Base-by-base conservation (phyloP, 106 monocot species). In the Dendrobium catenatum region DNA sequence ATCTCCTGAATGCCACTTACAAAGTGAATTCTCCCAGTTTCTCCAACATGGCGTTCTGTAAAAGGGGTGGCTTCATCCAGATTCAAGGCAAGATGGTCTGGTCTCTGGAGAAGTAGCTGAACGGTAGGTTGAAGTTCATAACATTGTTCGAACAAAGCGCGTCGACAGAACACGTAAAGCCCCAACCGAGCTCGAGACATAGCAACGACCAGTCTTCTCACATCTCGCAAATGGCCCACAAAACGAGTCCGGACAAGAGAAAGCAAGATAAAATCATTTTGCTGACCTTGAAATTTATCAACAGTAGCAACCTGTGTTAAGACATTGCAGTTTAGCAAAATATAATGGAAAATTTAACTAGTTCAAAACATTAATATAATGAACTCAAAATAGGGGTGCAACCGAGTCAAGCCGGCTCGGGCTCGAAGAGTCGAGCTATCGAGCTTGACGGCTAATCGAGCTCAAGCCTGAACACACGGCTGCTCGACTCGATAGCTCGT, bases 221-320 rank as follows among this genome's bases (percentile, higher is more conserved):
- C 99, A 88, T 99, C 99, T 80, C 99, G 88, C 5, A 99, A 88
- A 68, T 99, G 99, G 3, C 99, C 99, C 17, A 99, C 99, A 88
- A 95, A 99, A 42, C 93, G 93, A 27, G 99, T 95, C 7, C 95
- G 93, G 67, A 99, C 99, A 74, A 99, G 91, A 29, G 99, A 99
- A 13, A 99, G 84, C 26, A 99, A 76, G 78, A 99, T 93, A 82
- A 95, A 93, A 85, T 99, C 99, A 81, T 99, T 99, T 77, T 99
- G 95, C 40, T 99, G 99, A 33, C 99, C 99, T 89, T 99, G 99
- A 82, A 99, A 99, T 85, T 99, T 99, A 51, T 99, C 99, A 55
- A 99, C 99, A 46, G 99, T 99, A 1, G 93, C 59, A 51, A 99
- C 87, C 97, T 98, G 88, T 75, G 58, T 47, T 68, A 26, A n/a